A percentile compares a stretch with the other conserved stretches of the same genome.
These are phyloP conservation scores for Hirsutella thompsonii DNA, from an alignment of 2,329 filamentous ascomycete genomes.

Conservation along the genomic window DNA sequence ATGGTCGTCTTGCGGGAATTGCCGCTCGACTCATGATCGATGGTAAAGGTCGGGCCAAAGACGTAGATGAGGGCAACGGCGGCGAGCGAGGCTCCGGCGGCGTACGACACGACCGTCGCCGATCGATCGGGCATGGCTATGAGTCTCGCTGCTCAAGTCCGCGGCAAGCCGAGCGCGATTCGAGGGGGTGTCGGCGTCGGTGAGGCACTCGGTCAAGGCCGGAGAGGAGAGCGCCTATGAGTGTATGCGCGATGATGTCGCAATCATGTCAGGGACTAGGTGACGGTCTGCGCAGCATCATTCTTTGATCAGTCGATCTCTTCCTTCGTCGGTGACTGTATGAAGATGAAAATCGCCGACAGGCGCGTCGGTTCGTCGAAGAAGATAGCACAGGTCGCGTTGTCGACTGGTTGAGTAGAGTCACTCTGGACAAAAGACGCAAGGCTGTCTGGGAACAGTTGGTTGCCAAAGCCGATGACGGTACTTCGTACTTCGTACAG, in stretches of 20 bases:
- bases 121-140: constrained; percentile 23
- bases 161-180: not conserved
- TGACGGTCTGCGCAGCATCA: not conserved
- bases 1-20: constrained; percentile 66
- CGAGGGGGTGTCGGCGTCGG: not conserved
- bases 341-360: no score
- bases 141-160: not conserved
- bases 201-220: not conserved
- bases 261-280: not conserved
- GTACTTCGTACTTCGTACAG: no score
- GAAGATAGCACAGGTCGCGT: no score
- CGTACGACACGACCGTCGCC: constrained; percentile 59
- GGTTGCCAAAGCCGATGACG: no score
- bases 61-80: constrained; percentile 94
- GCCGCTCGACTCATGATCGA: constrained; percentile 64
- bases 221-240: not conserved
- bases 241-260: not conserved
- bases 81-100: constrained; percentile 86
- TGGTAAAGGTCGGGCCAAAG: constrained; percentile 92
- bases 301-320: not conserved
- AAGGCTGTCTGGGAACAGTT: no score
- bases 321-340: no score
- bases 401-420: no score
- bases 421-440: no score
- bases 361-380: no score